phyloP scores from a whole-genome alignment of 2,329 filamentous ascomycete species.

The Arthrobotrys musiformis region DNA sequence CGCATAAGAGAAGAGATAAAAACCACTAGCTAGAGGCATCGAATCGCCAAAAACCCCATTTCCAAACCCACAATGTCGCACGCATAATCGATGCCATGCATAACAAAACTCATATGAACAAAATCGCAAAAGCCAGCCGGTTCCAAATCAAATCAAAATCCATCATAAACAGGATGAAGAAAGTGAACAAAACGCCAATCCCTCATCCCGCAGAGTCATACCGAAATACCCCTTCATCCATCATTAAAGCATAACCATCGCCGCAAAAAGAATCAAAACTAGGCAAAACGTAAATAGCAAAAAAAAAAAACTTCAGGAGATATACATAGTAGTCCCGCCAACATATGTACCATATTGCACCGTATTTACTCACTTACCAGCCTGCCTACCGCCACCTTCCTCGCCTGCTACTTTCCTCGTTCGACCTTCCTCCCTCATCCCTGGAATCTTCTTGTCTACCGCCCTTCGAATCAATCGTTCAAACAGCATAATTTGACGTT shows the following conservation, averaged over 20 bases:
- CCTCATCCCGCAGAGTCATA: background rate
- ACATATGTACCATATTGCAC: background rate
- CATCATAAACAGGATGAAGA: background rate
- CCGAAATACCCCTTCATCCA: background rate
- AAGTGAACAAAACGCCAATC: slow-evolving; percentile 1
- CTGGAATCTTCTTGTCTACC: slow-evolving; percentile 37
- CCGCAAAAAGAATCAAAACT: background rate
- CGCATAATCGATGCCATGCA: background rate
- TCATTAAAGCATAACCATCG: slow-evolving; percentile 2
- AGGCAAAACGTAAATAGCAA: background rate
- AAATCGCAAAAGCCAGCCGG: background rate
- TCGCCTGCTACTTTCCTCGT: background rate
- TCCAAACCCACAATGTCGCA: background rate
- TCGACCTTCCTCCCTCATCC: slow-evolving; percentile 2
- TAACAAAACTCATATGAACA: background rate
- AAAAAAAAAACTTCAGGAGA: background rate
- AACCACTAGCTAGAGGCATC: background rate
- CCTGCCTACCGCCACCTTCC: background rate
- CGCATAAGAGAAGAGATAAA: background rate
- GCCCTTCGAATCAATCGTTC: slow-evolving; percentile 46
- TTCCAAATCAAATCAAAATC: background rate
- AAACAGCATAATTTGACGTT: slow-evolving; percentile 54
- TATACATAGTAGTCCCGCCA: background rate
- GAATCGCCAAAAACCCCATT: background rate
- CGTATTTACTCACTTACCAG: background rate